Evolutionary conservation across 1,139 yeast genomes (phyloP).

Genomic region (Taphrina wiesneri): DNA sequence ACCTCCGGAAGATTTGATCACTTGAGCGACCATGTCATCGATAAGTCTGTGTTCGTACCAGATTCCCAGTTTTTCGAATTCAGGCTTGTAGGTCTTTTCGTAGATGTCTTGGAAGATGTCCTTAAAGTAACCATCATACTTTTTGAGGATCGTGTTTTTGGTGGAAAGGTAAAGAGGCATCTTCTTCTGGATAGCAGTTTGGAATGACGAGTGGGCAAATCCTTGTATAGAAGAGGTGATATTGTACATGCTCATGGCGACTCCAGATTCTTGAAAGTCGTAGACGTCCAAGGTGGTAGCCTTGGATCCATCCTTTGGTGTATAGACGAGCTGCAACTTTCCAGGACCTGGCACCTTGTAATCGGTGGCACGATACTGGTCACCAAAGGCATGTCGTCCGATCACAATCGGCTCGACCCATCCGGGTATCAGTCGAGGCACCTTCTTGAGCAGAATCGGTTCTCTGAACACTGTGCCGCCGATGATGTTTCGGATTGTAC

Average conservation of each 20-base stretch:
- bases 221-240: conserved; percentile 86
- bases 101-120: conserved; percentile 84
- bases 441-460: conserved; percentile 85
- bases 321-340: conserved; percentile 71
- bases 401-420: conserved; percentile 95
- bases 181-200: conserved; percentile 74
- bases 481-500: conserved; percentile 88
- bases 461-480: conserved; percentile 98
- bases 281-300: conserved; percentile 62
- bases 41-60: conserved; percentile 96
- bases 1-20: conserved; percentile 94
- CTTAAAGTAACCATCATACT: conserved; percentile 91
- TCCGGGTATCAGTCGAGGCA: conserved; percentile 85
- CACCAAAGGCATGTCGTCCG: conserved; percentile 97
- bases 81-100: conserved; percentile 64
- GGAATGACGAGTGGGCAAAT: conserved; percentile 89
- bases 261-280: conserved; percentile 76
- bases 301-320: conserved; percentile 66
- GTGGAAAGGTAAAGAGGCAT: conserved; percentile 83
- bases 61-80: conserved; percentile 74
- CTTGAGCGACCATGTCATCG: conserved; percentile 98
- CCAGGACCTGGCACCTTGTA: conserved; percentile 78
- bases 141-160: conserved; percentile 89
- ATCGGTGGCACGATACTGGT: conserved; percentile 93
- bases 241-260: conserved; percentile 91